Conservation (phyloP, 257 asterid genomes). For the Przewalskia tangutica region DNA sequence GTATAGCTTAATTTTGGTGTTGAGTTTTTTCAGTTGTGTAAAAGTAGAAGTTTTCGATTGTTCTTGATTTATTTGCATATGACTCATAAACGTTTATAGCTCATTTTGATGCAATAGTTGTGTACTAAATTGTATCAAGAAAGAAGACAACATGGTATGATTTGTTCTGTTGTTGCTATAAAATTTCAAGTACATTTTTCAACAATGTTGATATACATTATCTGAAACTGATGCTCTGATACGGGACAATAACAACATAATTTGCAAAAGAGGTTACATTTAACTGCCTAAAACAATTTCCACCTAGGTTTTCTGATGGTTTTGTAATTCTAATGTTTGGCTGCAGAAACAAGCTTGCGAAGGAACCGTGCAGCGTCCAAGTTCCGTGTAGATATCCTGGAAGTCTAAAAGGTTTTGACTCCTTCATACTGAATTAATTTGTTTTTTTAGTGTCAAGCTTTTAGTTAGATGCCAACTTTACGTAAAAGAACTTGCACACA, state of each 20-base stretch:
- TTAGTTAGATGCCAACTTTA: neutral
- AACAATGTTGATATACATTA: neutral
- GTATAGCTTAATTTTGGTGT: conserved; percentile 16
- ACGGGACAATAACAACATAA: neutral
- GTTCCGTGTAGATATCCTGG: neutral
- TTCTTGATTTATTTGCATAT: neutral
- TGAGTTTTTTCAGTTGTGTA: neutral
- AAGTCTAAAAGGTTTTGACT: neutral
- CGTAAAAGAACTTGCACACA: neutral
- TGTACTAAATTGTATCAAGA: neutral
- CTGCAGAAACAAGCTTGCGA: neutral
- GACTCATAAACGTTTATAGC: neutral
- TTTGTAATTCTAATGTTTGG: neutral
- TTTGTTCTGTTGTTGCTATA: neutral
- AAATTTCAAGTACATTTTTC: neutral
- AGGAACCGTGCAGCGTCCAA: neutral
- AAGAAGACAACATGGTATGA: neutral
- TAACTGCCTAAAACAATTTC: neutral
- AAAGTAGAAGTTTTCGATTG: neutral
- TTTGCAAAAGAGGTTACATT: neutral
- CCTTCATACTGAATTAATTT: neutral
- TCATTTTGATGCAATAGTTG: neutral
- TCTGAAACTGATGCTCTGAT: neutral
- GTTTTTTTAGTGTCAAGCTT: neutral
- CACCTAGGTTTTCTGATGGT: neutral